Evolutionary conservation across 2,329 filamentous ascomycete genomes (phyloP), one percentile per base, ranked within the genome.

Genomic region (Venturia aucupariae): DNA sequence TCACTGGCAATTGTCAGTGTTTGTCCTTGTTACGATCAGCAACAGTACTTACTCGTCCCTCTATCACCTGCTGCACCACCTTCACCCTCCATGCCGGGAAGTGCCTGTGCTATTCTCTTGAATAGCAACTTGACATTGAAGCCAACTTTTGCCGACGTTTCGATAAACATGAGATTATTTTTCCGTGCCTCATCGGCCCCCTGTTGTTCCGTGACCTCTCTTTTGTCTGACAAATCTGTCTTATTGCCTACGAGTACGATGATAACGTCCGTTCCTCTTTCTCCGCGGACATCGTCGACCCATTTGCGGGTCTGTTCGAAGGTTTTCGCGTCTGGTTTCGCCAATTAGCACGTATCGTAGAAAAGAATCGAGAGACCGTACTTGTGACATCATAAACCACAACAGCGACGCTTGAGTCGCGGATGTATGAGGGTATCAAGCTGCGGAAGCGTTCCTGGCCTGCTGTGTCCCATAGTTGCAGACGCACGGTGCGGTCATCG

Each of bases 251-350:
- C 95, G 59, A 99, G 81, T 59, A 99, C 94, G 72, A 99, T 97
- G 72, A 99, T 99, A 67, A 99, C 95, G 78, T 99, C 94, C 81
- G 96, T 96, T 62, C 94, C 94, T 73, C 94, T 86, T 81, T 99
- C 94, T 62, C 92, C 93, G 67, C 94, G 86, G 65, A 99, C 94
- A 74, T 99, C 94, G 75, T 99, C 94, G 69, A 99, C 96, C 94
- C 95, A 99, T 83, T 99, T 99, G 73, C 92, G 87, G 64, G 94
- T 99, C 79, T 99, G 97, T 75, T 97, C 90, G 81, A 99, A 99
- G 30, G 92, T 96, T 79, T 97, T 97, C 68, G 89, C 88, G 76
- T 94, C 87, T 90, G 71, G 41, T 63, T 65, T 68, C 19, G 4
- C 70, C 24, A 10, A 7, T 51, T 30, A 54, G 44, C 38, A 48